Base-by-base conservation (phyloP, 2,329 filamentous ascomycete genomes). In the Pseudodiploospora longispora region DNA sequence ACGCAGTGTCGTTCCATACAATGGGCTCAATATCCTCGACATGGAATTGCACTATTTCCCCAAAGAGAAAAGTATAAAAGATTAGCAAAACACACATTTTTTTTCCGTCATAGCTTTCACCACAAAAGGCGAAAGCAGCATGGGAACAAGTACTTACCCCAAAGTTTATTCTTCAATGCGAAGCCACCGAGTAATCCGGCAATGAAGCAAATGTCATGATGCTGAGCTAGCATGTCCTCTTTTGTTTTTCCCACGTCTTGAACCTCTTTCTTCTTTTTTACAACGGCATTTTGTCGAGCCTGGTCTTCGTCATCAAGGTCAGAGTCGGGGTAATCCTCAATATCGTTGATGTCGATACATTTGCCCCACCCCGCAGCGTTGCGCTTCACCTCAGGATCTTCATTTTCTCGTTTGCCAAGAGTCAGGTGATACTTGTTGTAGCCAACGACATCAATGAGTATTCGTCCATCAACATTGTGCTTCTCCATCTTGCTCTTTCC, bases 1-100 rank as follows among this genome's bases (percentile, higher is more conserved):
- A 74, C 0, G 70, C 70, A 6, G 63, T 52, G 46, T 66, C 62
- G 50, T 74, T 72, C 70, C 70, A 72, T 5, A 55, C 40, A 38
- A 72, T 57, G 4, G 65, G 62, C 34, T 58, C 52, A 46, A 72
- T 61, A 40, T 72, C 64, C 34, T 71, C 66, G 28, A 70, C 51
- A 33, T 59, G 67, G 35, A 70, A 67, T 27, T 56, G 41, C 9
- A 59, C 59, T 19, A 19, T 19, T 19, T 19, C 19, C 19, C 19
- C 19, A 6, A 28, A 19, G 30, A 32, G 10, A 29, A 27, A 7
- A 10, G 6, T 36, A 4, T 10, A 29, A 8, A 31, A 32, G 8
- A 1, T 27, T 47, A 27, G 4, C 27, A n/a, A 34, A n/a, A 6
- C 9, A 3, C 1, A n/a, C 35, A n/a, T 27, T 40, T 36, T n/a